Evolutionary conservation across 1,139 yeast species (phyloP).

Genomic region (Yueomyces sp.): DNA sequence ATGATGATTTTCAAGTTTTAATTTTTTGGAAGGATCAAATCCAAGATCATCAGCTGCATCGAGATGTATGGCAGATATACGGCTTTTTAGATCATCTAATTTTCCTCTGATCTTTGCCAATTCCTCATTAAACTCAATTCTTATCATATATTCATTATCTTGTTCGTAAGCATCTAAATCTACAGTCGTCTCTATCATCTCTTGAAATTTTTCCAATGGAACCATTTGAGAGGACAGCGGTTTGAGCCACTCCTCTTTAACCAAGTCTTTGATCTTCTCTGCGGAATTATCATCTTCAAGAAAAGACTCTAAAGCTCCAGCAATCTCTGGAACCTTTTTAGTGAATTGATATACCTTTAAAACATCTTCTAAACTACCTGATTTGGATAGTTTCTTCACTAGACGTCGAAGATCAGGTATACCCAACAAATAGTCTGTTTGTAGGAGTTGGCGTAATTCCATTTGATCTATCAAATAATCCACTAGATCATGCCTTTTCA

Average conservation of each 20-base stretch:
- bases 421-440: conserved; percentile 52
- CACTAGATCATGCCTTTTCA: conserved; percentile 61
- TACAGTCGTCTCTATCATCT: conserved; percentile 82
- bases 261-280: conserved; percentile 24
- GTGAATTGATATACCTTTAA: conserved; percentile 80
- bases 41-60: conserved; percentile 62
- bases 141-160: conserved; percentile 67
- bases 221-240: conserved; percentile 39
- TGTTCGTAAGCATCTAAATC: conserved; percentile 67
- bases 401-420: conserved; percentile 78
- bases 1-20: conserved; percentile 78
- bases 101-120: conserved; percentile 47
- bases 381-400: conserved; percentile 48
- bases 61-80: conserved; percentile 49
- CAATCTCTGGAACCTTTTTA: conserved; percentile 54
- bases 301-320: conserved; percentile 36
- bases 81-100: conserved; percentile 40
- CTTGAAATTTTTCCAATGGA: conserved; percentile 58
- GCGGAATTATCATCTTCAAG: conserved; percentile 24
- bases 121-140: conserved; percentile 79
- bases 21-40: conserved; percentile 74
- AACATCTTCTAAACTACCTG: conserved; percentile 67
- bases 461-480: conserved; percentile 60
- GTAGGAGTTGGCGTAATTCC: conserved; percentile 49
- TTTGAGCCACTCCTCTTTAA: conserved; percentile 41